Conservation (phyloP, 257 asterid genomes). For the Solanum boliviense region DNA sequence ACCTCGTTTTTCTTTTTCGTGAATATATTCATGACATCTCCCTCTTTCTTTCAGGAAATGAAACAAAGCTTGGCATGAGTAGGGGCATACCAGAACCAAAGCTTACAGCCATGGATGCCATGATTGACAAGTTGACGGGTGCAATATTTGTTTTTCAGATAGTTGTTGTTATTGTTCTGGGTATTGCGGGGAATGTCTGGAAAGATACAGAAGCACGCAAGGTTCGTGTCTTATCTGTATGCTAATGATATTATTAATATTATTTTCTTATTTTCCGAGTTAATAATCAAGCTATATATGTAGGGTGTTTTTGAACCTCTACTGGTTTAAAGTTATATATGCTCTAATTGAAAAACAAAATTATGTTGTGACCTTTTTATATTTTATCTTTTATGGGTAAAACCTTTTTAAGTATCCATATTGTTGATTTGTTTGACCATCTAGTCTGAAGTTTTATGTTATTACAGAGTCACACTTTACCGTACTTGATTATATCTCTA, state of each 20-base stretch:
- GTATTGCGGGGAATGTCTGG: slow-evolving; percentile 96
- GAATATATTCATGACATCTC: neutral
- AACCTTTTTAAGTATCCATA: neutral
- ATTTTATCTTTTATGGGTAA: neutral
- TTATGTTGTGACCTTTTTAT: neutral
- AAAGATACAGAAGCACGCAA: slow-evolving; percentile 95
- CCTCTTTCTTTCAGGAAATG: slow-evolving; percentile 51
- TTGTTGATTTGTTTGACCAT: neutral
- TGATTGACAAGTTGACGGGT: slow-evolving; percentile 98
- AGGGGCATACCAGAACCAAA: slow-evolving; percentile 98
- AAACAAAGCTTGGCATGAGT: slow-evolving; percentile 98
- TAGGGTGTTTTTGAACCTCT: neutral
- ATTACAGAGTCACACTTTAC: neutral
- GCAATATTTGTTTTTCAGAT: slow-evolving; percentile 94
- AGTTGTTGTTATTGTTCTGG: slow-evolving; percentile 92
- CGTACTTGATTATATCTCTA: neutral
- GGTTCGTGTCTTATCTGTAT: slow-evolving; percentile 29
- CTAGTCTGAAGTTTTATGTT: neutral
- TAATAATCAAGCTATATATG: neutral
- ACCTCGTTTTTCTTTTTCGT: neutral
- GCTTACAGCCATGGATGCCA: slow-evolving; percentile 98
- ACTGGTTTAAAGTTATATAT: neutral
- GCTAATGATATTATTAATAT: neutral
- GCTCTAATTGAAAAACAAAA: neutral
- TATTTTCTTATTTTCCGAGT: neutral